phyloP scores from a whole-genome alignment of 768 basidiomycete species.

The Ephemerocybe angulata region DNA sequence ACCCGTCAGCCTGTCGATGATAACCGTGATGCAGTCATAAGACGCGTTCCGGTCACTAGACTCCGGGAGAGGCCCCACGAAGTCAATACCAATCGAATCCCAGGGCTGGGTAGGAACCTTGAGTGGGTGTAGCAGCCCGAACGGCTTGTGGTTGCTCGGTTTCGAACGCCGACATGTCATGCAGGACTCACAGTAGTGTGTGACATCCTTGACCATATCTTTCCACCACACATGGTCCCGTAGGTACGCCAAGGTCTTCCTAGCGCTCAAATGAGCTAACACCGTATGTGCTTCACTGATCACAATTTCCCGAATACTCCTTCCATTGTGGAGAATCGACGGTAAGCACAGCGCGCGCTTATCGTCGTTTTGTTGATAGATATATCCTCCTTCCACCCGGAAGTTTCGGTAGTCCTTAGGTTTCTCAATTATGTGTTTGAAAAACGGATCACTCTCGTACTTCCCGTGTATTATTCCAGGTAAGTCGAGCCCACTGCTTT shows the following conservation, averaged over 20 bases:
- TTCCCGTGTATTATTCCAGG: background rate
- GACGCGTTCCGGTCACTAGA: constrained; percentile 18
- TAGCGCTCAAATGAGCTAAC: constrained; percentile 29
- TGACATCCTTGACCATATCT: constrained; percentile 20
- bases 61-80: constrained; percentile 9
- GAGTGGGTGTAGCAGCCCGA: constrained; percentile 19
- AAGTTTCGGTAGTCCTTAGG: constrained; percentile 17
- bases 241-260: constrained; percentile 28
- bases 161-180: constrained; percentile 13
- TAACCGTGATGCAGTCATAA: constrained; percentile 23
- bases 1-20: constrained; percentile 21
- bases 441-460: constrained; percentile 15
- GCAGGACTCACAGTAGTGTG: constrained; percentile 26
- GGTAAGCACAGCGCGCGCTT: constrained; percentile 19
- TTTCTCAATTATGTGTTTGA: constrained; percentile 9
- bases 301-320: constrained; percentile 21
- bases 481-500: constrained; percentile 7
- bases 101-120: constrained; percentile 15
- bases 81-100: constrained; percentile 13
- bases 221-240: constrained; percentile 37
- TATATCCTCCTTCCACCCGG: constrained; percentile 8
- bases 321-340: constrained; percentile 14
- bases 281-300: constrained; percentile 34
- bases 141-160: constrained; percentile 14
- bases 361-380: constrained; percentile 10